Evolutionary conservation across 2,329 filamentous ascomycete genomes (phyloP).

Genomic region (Colletotrichum orbiculare): DNA sequence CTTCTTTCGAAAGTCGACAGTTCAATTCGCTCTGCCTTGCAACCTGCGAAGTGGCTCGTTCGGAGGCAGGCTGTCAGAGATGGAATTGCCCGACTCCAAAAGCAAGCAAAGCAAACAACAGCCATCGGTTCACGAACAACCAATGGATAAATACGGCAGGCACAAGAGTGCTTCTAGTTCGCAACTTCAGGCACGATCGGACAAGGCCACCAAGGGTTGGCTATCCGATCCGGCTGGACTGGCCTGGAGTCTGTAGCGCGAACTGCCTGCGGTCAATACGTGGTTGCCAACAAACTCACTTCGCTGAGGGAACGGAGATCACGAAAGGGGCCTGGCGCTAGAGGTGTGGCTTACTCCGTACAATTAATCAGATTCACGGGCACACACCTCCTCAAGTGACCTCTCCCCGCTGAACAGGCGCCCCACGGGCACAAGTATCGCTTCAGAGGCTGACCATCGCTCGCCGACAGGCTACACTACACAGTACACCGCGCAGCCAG

Average conservation of each 20-base stretch:
- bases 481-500: no score
- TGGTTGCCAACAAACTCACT: no score
- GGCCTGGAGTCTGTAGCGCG: neutral
- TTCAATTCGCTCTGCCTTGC: no score
- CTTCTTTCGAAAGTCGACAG: no score
- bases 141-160: slow-evolving; percentile 6
- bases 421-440: slow-evolving; percentile 32
- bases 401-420: slow-evolving; percentile 34
- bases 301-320: slow-evolving; percentile 5
- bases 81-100: neutral
- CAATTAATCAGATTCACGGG: slow-evolving; percentile 6
- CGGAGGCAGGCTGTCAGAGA: neutral
- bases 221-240: slow-evolving; percentile 24
- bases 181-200: slow-evolving; percentile 24
- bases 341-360: neutral
- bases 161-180: slow-evolving; percentile 33
- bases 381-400: slow-evolving; percentile 34
- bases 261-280: neutral
- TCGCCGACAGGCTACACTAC: neutral
- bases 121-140: neutral
- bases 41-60: no score
- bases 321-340: slow-evolving; percentile 19
- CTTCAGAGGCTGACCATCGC: slow-evolving; percentile 35
- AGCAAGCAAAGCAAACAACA: slow-evolving; percentile 1
- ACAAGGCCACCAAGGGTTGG: slow-evolving; percentile 21